Evolutionary conservation across 495 filamentous ascomycete species (phyloP).

Genomic region (Hyphodiscus hymeniophilus): DNA sequence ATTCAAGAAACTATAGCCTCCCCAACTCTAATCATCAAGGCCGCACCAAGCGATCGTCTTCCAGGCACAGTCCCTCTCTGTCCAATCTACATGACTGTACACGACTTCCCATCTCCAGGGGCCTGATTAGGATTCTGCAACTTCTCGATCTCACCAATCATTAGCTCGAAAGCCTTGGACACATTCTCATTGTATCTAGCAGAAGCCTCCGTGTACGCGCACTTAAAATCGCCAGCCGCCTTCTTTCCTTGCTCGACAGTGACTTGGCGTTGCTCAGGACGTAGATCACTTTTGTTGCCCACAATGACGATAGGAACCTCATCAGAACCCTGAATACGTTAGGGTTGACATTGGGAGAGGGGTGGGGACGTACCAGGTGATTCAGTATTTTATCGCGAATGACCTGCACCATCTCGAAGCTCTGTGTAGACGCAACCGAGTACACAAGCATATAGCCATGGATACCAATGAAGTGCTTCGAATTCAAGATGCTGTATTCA

Average conservation of each 20-base stretch:
- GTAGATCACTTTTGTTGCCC: conserved; percentile 93
- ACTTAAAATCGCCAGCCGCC: conserved; percentile 77
- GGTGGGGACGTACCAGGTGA: conserved; percentile 61
- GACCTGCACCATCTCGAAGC: conserved; percentile 92
- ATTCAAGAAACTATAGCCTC: not conserved
- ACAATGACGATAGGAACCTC: conserved; percentile 90
- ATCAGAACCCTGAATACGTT: conserved; percentile 57
- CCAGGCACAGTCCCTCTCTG: not conserved
- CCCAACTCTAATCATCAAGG: not conserved
- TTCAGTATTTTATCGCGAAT: conserved; percentile 97
- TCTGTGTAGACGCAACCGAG: conserved; percentile 84
- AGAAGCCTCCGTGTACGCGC: conserved; percentile 90
- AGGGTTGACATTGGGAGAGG: not conserved
- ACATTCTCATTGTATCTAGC: conserved; percentile 94
- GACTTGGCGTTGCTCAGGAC: conserved; percentile 88
- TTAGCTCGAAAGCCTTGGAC: conserved; percentile 81
- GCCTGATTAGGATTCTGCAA: conserved; percentile 83
- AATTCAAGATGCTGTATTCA: conserved; percentile 96
- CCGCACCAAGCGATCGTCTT: not conserved
- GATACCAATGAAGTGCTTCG: conserved; percentile 98
- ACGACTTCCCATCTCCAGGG: conserved; percentile 64
- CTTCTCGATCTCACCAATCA: conserved; percentile 94
- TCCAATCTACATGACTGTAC: conserved; percentile 64
- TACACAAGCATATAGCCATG: conserved; percentile 99
- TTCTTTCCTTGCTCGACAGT: conserved; percentile 72